Evolutionary conservation across 1,284 basidiomycete genomes (phyloP), one percentile per base, ranked within the genome.

Genomic region (Moniliella sp.): DNA sequence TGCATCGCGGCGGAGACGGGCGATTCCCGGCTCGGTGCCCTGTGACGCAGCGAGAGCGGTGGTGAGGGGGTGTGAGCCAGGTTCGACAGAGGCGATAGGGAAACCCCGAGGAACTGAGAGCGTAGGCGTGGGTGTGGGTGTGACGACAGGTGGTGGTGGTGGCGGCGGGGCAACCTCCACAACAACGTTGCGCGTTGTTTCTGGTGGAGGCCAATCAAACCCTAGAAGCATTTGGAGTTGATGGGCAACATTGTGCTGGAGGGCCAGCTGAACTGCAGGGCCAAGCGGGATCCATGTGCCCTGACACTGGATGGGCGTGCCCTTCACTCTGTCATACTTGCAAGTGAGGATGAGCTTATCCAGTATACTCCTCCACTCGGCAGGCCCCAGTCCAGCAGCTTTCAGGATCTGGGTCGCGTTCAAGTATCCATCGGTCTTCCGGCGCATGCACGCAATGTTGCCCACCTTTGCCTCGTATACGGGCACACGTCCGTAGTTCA

Each of bases 371-470:
- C 88, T 94, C 27, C 91, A 71, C 25, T 78, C 73, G 64, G 97
- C 97, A 64, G n/a, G n/a, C n/a, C 91, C 83, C 39, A 97, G 78
- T 26, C 91, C 91, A 4, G 91, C 91, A 26, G 97, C 86, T 64
- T 99, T 99, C 54, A 97, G 74, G 43, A 99, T 93, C 64, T 97
- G 91, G 4, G 91, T 97, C 44, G 88, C 88, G 66, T 99, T 97
- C 48, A 70, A 59, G 63, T 71, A 94, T n/a, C 80, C 83, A 65
- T 97, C 91, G 29, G 74, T 73, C 48, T 84, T 73, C 52, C 91
- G 69, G 37, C 88, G 75, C 91, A 99, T 99, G 47, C 97, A 88
- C 1, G 86, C 86, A 56, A 94, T 93, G 33, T 86, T 84, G 50
- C 91, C 73, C 43, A 94, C 79, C 46, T 61, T 64, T n/a, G n/a